Evolutionary conservation across 208 protist genomes (phyloP), one percentile per base, ranked within the genome.

Genomic region (Leishmania lainsoni): DNA sequence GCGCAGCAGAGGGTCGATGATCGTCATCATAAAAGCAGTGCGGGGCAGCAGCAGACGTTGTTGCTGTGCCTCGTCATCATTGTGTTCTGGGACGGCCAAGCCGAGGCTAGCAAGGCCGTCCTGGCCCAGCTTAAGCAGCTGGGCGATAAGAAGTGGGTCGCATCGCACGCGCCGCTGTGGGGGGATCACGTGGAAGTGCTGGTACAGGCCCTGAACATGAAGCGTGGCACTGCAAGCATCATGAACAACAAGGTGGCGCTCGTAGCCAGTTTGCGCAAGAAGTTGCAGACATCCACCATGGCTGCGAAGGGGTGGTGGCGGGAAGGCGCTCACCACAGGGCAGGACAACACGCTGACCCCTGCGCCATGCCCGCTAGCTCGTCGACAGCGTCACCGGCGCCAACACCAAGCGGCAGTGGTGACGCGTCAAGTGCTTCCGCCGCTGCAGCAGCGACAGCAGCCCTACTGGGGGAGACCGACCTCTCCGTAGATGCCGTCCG

Each of bases 141-240:
- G 39, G 42, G 80, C 5, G 91, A 92, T 48, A 73, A 69, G 26
- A 83, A 79, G 56, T 81, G 84, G 77, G 20, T 71, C 0, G 39
- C 63, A 3, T 59, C 58, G 16, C 39, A 76, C 65, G 51, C 56
- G 17, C 75, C 66, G 9, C 20, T 8, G 32, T 81, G 74, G 79
- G 73, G 54, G 10, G 66, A 87, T 39, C 81, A 85, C 16, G 81
- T 94, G n/a, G 88, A 94, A 45, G 85, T 96, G 71, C 68, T 94
- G n/a, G 65, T 97, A 39, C 94, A 97, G 78, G 91, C 92, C 20
- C 86, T 97, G 8, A 95, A 94, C 69, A 90, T 91, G 2, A 97
- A 96, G 81, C 92, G 91, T 56, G 91, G 92, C 3, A 70, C 77
- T 45, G 86, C 95, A 70, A 92, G 81, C 70, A 89, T 97, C 54